Conservation (phyloP, 257 asterid species). For the Przewalskia tangutica region DNA sequence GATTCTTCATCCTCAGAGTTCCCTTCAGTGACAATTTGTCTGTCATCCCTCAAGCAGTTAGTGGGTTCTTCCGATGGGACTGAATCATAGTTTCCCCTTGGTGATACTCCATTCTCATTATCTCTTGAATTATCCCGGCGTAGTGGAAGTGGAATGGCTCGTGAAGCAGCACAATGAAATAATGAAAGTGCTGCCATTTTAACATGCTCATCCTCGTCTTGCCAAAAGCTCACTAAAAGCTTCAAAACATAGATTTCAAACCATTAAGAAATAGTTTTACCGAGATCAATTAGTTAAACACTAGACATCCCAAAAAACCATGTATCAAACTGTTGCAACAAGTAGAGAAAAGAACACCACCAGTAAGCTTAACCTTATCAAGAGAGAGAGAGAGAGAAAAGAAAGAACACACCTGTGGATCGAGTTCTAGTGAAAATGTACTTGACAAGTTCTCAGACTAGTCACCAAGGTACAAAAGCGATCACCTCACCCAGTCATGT, state of each 20-base stretch:
- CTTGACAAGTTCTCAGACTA: not conserved
- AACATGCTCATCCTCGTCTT: constrained; percentile 82
- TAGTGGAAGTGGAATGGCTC: constrained; percentile 74
- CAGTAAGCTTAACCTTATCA: not conserved
- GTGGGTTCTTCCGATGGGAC: not conserved
- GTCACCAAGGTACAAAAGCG: not conserved
- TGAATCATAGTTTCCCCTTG: constrained; percentile 26
- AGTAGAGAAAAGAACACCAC: not conserved
- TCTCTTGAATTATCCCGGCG: constrained; percentile 28
- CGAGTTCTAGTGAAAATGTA: not conserved
- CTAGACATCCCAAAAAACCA: not conserved
- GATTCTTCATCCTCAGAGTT: constrained; percentile 42
- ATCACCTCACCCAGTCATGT: not conserved
- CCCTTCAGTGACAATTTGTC: constrained; percentile 20
- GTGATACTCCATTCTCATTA: constrained; percentile 22
- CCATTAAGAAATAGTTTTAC: not conserved
- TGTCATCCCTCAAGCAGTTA: constrained; percentile 19
- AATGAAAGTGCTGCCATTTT: constrained; percentile 97
- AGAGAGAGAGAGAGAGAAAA: not conserved
- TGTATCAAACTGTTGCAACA: not conserved
- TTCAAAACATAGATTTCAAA: constrained; percentile 23
- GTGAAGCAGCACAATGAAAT: constrained; percentile 96
- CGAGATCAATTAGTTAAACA: not conserved
- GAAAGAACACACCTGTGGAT: not conserved
- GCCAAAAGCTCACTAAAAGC: constrained; percentile 99